Base-by-base conservation (phyloP, 192 early-diverging fungal genomes). In the Thamnidium elegans region DNA sequence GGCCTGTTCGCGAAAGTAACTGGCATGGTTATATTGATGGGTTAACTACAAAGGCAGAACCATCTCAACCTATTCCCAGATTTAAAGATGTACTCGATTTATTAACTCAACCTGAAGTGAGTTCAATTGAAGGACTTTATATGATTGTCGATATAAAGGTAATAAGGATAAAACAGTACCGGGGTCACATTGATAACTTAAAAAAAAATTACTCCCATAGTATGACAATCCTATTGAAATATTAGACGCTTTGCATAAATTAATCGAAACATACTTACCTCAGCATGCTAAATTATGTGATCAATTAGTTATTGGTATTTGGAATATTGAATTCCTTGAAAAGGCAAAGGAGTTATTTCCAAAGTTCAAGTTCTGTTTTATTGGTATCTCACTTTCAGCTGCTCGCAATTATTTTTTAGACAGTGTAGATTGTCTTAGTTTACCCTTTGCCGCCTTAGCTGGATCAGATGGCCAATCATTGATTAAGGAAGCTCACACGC, bases 111-210 rank as follows among this genome's bases (percentile, higher is more conserved):
- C 68, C 74, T 15, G 76, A 81, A 14, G 60, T 63, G 23, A 43
- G 20, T 15, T 14, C 47, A 14, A 58, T 77, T 21, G 66, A 78
- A 32, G 65, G 79, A 8, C 55, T 83, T 5, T 83, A 74, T 67
- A 77, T 75, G 58, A 77, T 83, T 47, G 70, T 85, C 58, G 84
- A 85, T 56, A 80, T 85, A 39, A 85, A 85, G 77, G 73, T 80
- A 52, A 26, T 26, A 26, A 26, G 46, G 2, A 19, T 48, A 2
- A 17, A 15, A 0, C 14, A 13, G 44, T 45, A 45, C 1, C 14
- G 4, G 8, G 44, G 10, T 9, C 14, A 15, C 44, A 15, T 45
- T 9, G 8, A 15, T 45, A 15, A 26, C 26, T 26, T 26, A 26
- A 26, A 2, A 26, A 26, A 2, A 26, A 26, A 26, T 26, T n/a